Percentiles rank a stretch among this genome's conserved stretches.
phyloP scores from a whole-genome alignment of 371 early-diverging fungal species.

The Nematocida sp. region DNA sequence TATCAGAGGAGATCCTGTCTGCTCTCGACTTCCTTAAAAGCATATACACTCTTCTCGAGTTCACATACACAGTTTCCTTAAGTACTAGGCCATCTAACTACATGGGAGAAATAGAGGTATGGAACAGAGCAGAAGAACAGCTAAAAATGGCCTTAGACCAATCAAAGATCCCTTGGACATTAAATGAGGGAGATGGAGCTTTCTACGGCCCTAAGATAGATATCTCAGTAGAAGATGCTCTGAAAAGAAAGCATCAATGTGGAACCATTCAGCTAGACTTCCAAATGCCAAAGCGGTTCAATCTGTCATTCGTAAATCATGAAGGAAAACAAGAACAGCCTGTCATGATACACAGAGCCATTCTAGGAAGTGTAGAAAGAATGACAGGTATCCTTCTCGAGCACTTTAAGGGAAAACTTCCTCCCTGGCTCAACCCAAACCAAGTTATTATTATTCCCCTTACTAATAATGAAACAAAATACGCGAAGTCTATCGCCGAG shows the following conservation, averaged over 20 bases:
- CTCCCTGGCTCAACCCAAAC: constrained; percentile 94
- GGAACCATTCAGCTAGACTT: constrained; percentile 97
- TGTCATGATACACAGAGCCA: constrained; percentile 96
- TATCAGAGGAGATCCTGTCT: constrained; percentile 74
- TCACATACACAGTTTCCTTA: constrained; percentile 75
- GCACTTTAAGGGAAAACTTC: constrained; percentile 81
- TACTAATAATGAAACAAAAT: constrained; percentile 58
- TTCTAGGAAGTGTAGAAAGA: constrained; percentile 93
- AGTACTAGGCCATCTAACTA: constrained; percentile 93
- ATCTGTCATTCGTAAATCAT: constrained; percentile 75
- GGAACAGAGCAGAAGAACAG: constrained; percentile 81
- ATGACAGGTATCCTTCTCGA: constrained; percentile 92
- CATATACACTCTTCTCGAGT: constrained; percentile 77
- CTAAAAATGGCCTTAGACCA: constrained; percentile 74
- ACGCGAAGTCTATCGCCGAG: constrained; percentile 65
- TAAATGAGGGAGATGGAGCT: constrained; percentile 96
- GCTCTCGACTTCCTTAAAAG: constrained; percentile 78
- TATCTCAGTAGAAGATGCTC: constrained; percentile 86
- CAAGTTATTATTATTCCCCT: constrained; percentile 78
- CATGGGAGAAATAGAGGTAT: constrained; percentile 80
- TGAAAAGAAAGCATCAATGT: constrained; percentile 84
- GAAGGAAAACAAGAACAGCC: constrained; percentile 73
- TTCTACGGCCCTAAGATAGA: constrained; percentile 99
- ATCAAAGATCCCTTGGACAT: constrained; percentile 75
- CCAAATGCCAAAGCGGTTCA: constrained; percentile 85